Conservation (phyloP, 345 rosid species). For the Erysimum cheiranthoides region DNA sequence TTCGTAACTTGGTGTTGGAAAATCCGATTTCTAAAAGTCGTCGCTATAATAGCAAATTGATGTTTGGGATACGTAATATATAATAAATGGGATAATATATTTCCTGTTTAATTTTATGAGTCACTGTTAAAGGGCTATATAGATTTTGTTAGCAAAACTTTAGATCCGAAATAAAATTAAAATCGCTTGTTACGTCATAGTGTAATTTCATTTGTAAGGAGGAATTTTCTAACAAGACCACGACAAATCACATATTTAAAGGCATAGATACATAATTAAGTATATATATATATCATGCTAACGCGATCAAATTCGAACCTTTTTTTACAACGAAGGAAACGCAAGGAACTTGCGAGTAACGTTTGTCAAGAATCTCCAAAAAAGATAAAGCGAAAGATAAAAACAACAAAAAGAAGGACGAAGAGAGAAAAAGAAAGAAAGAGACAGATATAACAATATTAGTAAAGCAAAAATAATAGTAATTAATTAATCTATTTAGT, state of each 20-base stretch:
- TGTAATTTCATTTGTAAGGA: conserved; percentile 15
- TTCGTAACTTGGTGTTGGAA: too few relatives aligned
- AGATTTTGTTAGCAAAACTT: too few relatives aligned
- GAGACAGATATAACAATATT: not conserved
- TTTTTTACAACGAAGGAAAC: conserved; percentile 44
- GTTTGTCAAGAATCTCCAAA: conserved; percentile 48
- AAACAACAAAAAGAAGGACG: conserved; percentile 46
- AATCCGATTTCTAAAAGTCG: too few relatives aligned
- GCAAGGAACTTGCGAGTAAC: conserved; percentile 44
- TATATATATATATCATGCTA: conserved; percentile 12
- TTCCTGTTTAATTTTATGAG: too few relatives aligned
- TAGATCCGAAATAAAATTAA: not conserved
- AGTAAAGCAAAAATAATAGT: conserved; percentile 14
- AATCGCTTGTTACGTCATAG: not conserved
- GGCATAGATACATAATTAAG: not conserved
- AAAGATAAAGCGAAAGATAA: conserved; percentile 49
- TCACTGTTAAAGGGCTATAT: too few relatives aligned
- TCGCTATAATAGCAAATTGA: too few relatives aligned
- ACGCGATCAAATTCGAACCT: conserved; percentile 27
- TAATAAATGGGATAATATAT: too few relatives aligned
- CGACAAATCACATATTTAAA: conserved; percentile 3
- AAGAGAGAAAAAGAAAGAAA: conserved; percentile 3
- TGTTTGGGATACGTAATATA: too few relatives aligned
- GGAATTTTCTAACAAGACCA: not conserved
- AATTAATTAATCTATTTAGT: conserved; percentile 13